Percentiles rank a stretch among this genome's conserved stretches.
Conservation (phyloP, 805 yeast genomes). For the Metschnikowia peoriensis region DNA sequence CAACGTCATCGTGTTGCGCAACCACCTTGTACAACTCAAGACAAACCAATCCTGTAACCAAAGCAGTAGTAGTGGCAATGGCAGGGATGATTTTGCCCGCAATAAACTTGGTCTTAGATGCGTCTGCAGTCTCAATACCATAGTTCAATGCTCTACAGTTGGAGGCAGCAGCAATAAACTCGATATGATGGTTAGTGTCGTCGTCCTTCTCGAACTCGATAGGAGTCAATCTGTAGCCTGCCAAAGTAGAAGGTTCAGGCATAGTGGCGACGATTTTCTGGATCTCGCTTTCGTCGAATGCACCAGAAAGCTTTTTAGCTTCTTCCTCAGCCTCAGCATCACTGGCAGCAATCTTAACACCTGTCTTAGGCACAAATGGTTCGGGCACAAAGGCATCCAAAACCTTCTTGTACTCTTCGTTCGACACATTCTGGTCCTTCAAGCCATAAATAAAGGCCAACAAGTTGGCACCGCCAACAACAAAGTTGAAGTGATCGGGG, state of each 20-base stretch:
- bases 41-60: conserved; percentile 93
- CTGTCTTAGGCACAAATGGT: conserved; percentile 73
- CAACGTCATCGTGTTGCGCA: conserved; percentile 70
- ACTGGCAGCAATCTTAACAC: conserved; percentile 76
- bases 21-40: conserved; percentile 89
- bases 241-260: conserved; percentile 86
- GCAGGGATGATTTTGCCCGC: conserved; percentile 99
- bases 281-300: conserved; percentile 60
- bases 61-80: conserved; percentile 97
- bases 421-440: conserved; percentile 65
- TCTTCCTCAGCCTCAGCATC: conserved; percentile 90
- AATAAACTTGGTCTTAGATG: conserved; percentile 87
- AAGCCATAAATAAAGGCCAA: conserved; percentile 89
- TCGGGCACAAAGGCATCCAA: conserved; percentile 42
- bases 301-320: conserved; percentile 40
- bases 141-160: conserved; percentile 94
- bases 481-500: conserved; percentile 75
- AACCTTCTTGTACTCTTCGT: conserved; percentile 53
- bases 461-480: conserved; percentile 86
- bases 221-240: conserved; percentile 84
- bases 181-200: conserved; percentile 94
- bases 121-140: conserved; percentile 83
- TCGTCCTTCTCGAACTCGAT: conserved; percentile 98
- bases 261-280: conserved; percentile 68
- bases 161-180: conserved; percentile 93